Conservation (phyloP, 1,284 basidiomycete genomes). For the Phylloporus sp. region DNA sequence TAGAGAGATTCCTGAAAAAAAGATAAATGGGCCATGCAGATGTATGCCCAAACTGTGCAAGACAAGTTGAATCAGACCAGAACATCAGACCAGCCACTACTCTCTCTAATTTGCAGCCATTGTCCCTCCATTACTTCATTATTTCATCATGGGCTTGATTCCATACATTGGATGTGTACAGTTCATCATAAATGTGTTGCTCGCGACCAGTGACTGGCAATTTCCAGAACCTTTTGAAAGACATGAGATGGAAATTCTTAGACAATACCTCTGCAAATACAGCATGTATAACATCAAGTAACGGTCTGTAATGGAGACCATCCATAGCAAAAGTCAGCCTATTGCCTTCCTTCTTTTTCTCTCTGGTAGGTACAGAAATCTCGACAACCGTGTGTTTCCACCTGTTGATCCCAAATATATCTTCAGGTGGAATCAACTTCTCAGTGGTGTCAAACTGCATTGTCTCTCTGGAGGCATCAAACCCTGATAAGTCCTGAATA, state of each 20-base stretch:
- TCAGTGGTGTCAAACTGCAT: not conserved
- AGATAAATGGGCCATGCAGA: constrained; percentile 4
- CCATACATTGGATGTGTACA: constrained; percentile 1
- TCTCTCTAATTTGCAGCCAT: too few species aligned
- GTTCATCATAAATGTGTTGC: not conserved
- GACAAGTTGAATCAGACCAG: constrained; percentile 1
- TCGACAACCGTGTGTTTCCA: not conserved
- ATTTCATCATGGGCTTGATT: too few species aligned
- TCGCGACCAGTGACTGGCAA: not conserved
- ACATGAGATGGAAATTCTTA: not conserved
- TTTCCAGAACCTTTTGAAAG: constrained; percentile 2
- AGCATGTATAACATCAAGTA: not conserved
- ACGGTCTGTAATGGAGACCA: not conserved
- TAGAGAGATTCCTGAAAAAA: not conserved
- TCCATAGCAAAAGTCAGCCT: not conserved
- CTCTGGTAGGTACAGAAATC: not conserved
- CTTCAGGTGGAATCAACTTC: not conserved
- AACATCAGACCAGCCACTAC: too few species aligned
- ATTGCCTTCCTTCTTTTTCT: not conserved
- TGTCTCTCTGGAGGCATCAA: constrained; percentile 3
- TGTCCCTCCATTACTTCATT: too few species aligned
- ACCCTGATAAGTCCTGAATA: not conserved
- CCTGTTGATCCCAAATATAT: not conserved
- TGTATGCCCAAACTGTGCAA: constrained; percentile 1
- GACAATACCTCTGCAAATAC: not conserved